Evolutionary conservation across 2,329 filamentous ascomycete genomes (phyloP).

Genomic region (Aspergillus intermedius): DNA sequence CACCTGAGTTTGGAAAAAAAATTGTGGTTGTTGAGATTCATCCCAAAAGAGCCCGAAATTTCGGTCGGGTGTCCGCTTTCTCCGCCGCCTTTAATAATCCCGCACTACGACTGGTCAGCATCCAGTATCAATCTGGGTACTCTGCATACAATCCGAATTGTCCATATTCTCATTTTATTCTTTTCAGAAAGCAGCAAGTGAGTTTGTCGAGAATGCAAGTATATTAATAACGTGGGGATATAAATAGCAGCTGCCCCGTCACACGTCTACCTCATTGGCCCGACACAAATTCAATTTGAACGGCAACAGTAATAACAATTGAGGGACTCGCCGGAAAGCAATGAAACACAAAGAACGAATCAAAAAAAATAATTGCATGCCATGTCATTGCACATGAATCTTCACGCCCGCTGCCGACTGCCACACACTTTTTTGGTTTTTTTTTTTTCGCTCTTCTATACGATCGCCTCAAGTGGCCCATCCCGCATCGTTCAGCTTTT

Average conservation of each 20-base stretch:
- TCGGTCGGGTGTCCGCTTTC: conserved; percentile 25
- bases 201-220: no score
- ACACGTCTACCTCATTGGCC: no score
- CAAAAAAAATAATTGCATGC: neutral
- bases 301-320: neutral
- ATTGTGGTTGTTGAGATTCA: neutral
- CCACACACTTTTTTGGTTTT: neutral
- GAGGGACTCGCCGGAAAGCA: neutral
- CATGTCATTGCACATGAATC: neutral
- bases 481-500: neutral
- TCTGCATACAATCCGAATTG: no score
- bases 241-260: no score
- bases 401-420: neutral
- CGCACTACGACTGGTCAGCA: neutral
- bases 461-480: neutral
- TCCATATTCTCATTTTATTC: no score
- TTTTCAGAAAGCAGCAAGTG: no score
- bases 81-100: conserved; percentile 16
- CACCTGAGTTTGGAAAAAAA: conserved; percentile 3
- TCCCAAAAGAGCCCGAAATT: conserved; percentile 19
- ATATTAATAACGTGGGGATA: no score
- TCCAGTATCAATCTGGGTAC: no score
- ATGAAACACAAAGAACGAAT: neutral
- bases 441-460: neutral
- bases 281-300: neutral